A percentile compares a stretch with the other conserved stretches of the same genome.
Conservation (phyloP, 192 early-diverging fungal species). For the Backusella circina region DNA sequence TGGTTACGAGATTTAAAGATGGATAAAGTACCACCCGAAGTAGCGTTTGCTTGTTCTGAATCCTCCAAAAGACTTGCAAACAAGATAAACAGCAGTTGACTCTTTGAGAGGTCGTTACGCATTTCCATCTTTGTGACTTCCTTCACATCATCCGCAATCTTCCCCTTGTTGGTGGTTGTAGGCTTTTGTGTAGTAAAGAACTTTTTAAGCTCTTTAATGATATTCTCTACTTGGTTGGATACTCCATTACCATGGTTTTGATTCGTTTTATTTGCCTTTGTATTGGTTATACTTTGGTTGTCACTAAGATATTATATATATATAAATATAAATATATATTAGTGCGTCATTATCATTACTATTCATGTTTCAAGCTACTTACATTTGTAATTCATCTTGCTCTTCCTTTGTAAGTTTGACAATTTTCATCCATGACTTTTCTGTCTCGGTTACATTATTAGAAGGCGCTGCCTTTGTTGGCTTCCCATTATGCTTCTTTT, state of each 20-base stretch:
- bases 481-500: background rate
- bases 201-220: constrained; percentile 54
- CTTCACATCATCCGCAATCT: constrained; percentile 61
- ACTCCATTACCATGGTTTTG: constrained; percentile 10
- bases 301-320: background rate
- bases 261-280: background rate
- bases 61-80: constrained; percentile 60
- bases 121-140: constrained; percentile 84
- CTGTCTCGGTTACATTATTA: constrained; percentile 9
- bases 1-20: constrained; percentile 37
- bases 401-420: constrained; percentile 60
- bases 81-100: constrained; percentile 68
- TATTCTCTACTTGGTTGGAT: constrained; percentile 33
- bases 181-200: constrained; percentile 33
- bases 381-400: constrained; percentile 43
- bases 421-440: constrained; percentile 62
- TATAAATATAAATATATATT: background rate
- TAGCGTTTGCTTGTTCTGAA: constrained; percentile 19
- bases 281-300: background rate
- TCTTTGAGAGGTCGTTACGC: constrained; percentile 76
- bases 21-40: constrained; percentile 31
- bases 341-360: background rate
- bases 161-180: constrained; percentile 20
- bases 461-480: background rate
- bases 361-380: background rate